phyloP scores from a whole-genome alignment of 2,329 filamentous ascomycete species.

The Neonectria neomacrospora region DNA sequence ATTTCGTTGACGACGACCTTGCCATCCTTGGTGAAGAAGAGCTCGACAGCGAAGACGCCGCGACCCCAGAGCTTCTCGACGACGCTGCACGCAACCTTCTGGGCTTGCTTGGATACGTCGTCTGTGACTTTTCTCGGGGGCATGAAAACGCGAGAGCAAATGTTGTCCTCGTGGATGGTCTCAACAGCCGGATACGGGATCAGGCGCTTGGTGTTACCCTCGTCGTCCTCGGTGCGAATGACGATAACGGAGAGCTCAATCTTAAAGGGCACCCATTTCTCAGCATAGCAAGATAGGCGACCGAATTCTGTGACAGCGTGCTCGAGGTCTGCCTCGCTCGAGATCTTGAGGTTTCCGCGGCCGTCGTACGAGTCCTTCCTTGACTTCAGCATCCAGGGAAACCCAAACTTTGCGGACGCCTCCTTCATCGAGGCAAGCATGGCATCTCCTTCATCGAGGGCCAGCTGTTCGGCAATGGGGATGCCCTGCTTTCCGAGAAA shows the following conservation, averaged over 20 bases:
- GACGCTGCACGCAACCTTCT: conserved; percentile 81
- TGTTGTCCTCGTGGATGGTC: conserved; percentile 93
- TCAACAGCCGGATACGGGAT: conserved; percentile 91
- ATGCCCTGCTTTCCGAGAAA: conserved; percentile 76
- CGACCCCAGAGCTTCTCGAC: conserved; percentile 85
- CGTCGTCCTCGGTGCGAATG: conserved; percentile 81
- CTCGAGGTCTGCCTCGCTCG: conserved; percentile 59
- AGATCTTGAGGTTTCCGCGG: conserved; percentile 71
- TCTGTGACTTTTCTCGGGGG: conserved; percentile 79
- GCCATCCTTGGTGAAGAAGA: conserved; percentile 85
- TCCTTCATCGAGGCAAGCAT: conserved; percentile 70
- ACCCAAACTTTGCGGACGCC: conserved; percentile 74
- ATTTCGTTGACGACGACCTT: conserved; percentile 38
- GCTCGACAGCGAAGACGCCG: conserved; percentile 95
- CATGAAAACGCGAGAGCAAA: conserved; percentile 92
- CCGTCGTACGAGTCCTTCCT: conserved; percentile 93
- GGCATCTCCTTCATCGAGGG: conserved; percentile 66
- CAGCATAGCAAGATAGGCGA: conserved; percentile 81
- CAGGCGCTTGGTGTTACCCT: conserved; percentile 59
- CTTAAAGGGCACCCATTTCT: conserved; percentile 87
- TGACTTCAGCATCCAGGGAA: conserved; percentile 93
- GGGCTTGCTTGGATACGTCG: conserved; percentile 71
- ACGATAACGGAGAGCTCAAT: conserved; percentile 96
- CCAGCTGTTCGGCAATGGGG: conserved; percentile 76
- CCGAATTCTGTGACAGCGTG: conserved; percentile 77